phyloP scores from a whole-genome alignment of 352 stramenopile species.

The Thalassiosira ordinaria region DNA sequence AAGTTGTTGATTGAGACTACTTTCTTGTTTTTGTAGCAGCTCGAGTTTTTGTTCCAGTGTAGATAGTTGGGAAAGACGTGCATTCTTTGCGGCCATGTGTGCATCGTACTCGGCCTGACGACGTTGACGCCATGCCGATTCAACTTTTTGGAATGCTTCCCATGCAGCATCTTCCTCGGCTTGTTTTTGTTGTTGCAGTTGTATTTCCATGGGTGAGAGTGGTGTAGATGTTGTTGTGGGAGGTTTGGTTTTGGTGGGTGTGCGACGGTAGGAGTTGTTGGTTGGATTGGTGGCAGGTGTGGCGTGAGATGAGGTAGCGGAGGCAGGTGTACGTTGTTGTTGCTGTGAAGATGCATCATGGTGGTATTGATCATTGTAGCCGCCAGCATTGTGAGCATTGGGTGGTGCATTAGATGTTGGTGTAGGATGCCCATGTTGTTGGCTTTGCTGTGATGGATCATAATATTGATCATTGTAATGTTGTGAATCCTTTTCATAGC shows the following conservation, averaged over 20 bases:
- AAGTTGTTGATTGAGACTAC: conserved; percentile 34
- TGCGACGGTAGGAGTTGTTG: not conserved
- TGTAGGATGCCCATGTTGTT: not conserved
- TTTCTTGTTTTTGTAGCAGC: conserved; percentile 36
- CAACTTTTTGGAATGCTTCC: conserved; percentile 33
- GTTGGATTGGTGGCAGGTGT: not conserved
- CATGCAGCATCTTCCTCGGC: conserved; percentile 19
- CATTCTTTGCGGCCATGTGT: conserved; percentile 19
- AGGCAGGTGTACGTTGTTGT: not conserved
- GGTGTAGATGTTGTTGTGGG: conserved; percentile 24
- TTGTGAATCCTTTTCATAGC: too few relatives aligned
- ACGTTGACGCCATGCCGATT: conserved; percentile 27
- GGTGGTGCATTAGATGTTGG: not conserved
- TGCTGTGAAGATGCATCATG: not conserved
- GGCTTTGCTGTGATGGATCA: not conserved
- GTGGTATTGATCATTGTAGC: conserved; percentile 8
- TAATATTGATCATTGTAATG: conserved; percentile 8
- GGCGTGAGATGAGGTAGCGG: not conserved
- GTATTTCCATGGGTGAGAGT: conserved; percentile 10
- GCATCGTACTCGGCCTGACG: conserved; percentile 31
- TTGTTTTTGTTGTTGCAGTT: conserved; percentile 19
- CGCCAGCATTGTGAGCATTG: not conserved
- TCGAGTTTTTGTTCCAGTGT: conserved; percentile 42
- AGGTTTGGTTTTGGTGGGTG: not conserved
- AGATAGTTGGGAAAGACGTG: conserved; percentile 16